These are phyloP conservation scores for Hyphopichia khmerensis DNA, from an alignment of 1,139 yeast species.

Conservation along the genomic window DNA sequence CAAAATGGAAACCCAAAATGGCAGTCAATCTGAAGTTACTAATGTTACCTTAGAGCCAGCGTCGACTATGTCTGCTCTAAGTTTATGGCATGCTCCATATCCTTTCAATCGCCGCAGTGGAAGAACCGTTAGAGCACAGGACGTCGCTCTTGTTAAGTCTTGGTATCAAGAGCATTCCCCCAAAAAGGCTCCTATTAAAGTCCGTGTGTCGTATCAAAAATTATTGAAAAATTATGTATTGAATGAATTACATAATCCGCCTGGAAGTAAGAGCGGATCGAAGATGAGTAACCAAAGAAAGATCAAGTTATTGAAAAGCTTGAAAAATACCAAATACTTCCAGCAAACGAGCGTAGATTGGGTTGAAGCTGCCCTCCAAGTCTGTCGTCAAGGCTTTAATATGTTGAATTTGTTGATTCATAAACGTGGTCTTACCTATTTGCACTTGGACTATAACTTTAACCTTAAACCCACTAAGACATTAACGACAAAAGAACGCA, in stretches of 20 bases:
- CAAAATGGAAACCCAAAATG: constrained; percentile 34
- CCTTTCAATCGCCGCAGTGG: constrained; percentile 84
- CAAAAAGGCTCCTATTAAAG: constrained; percentile 64
- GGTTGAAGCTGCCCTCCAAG: constrained; percentile 97
- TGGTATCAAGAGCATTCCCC: constrained; percentile 80
- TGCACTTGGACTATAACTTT: constrained; percentile 93
- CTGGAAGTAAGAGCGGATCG: constrained; percentile 31
- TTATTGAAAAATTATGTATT: constrained; percentile 71
- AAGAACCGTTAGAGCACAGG: constrained; percentile 77
- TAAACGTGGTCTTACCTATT: constrained; percentile 84
- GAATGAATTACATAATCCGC: constrained; percentile 60
- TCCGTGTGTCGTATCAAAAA: constrained; percentile 84
- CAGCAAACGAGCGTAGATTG: constrained; percentile 92
- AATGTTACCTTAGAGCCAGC: constrained; percentile 27
- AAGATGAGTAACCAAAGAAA: constrained; percentile 42
- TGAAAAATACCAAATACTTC: constrained; percentile 81
- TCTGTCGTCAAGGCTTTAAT: constrained; percentile 90
- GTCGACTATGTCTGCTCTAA: constrained; percentile 58
- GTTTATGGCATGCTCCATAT: constrained; percentile 74
- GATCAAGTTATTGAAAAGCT: constrained; percentile 60
- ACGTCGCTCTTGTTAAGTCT: constrained; percentile 76
- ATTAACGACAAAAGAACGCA: constrained; percentile 92
- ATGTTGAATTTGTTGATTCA: constrained; percentile 91
- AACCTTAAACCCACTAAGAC: constrained; percentile 96
- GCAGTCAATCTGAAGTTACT: constrained; percentile 20